Evolutionary conservation across 2,329 filamentous ascomycete species (phyloP), one percentile per base, ranked within the genome.

Genomic region (Venturiaceae sp.): DNA sequence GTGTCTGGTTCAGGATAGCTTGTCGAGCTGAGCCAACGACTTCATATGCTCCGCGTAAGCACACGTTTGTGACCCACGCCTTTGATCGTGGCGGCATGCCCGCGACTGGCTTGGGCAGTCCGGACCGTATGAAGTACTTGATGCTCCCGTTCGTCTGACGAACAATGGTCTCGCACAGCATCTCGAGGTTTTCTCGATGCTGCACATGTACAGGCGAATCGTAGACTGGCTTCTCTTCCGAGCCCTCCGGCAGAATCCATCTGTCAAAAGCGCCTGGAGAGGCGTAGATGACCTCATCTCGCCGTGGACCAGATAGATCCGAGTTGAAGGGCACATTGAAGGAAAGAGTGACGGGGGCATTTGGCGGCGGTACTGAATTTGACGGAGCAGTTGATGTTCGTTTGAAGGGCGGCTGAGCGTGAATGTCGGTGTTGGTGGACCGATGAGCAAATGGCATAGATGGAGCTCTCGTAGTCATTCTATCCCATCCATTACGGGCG

Each of bases 261-360:
- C 90, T 85, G 64, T 92, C 83, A 63, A 95, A 85, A 61, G 92
- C 92, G 65, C 90, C 88, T 60, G 85, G 84, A 63, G 89, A 96
- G 63, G 92, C 91, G 75, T 96, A 92, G 61, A 97, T 83, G 67
- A 99, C 90, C 73, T 97, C 92, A 73, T 96, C 91, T 65, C 88
- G 88, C 68, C 97, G 91, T 63, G 94, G 94, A 34, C 94, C 94
- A 62, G 89, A 83, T 62, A 99, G 84, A 67, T 92, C 92, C 63
- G 90, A 95, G 65, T 91, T 86, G 75, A 97, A 96, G 61, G 94
- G 94, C 53, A 99, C 88, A 71, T 96, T 97, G 84, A 99, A 97
- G 64, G 90, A 92, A 72, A 96, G 87, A 74, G 95, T 90, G 73
- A 97, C 89, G 64, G 84, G 85, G 56, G 86, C 80, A 71, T 92